Base-by-base conservation (phyloP, 495 filamentous ascomycete genomes). In the Tuber aestivum region DNA sequence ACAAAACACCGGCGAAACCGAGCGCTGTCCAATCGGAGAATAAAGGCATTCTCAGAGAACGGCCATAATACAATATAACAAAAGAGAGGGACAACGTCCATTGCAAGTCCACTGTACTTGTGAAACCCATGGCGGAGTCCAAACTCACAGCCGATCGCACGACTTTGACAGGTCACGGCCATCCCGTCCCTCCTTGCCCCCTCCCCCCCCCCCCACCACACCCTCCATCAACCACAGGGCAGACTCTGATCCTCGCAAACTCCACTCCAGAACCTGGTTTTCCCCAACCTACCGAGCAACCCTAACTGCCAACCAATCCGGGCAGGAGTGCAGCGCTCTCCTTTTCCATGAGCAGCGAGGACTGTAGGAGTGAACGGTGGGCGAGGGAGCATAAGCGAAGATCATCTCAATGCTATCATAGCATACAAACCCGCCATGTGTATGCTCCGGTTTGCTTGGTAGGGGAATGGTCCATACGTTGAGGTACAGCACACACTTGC, bases 401-500 rank as follows among this genome's bases (percentile, higher is more conserved):
- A 35, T 35, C 56, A 65, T 65, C 56, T 65, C 56, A 35, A 32
- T 14, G 27, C 38, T 40, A 40, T 40, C 38, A 27, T 35, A 32
- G 10, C 27, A 65, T 65, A 65, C 56, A 65, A 65, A 65, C 56
- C 27, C 35, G 56, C 56, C 56, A 65, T 65, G 56, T 65, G 56
- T 35, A 65, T 35, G 27, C 56, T 65, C 10, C 32, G 56, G 56
- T 65, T 65, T 65, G 56, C 16, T 65, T 65, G 27, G 56, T 35
- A 18, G 27, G 27, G 27, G 56, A 65, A 27, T 35, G 56, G 35
- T 65, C 56, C 56, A 65, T 35, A 65, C 27, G 14, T 35, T 65
- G 56, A 27, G 56, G 56, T 65, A 65, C 56, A 65, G 56, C 56
- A 65, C 56, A 65, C 32, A 65, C 56, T 65, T 65, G 56, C 56